Base-by-base conservation (phyloP, 2,329 filamentous ascomycete genomes). In the Penicillium sp. region DNA sequence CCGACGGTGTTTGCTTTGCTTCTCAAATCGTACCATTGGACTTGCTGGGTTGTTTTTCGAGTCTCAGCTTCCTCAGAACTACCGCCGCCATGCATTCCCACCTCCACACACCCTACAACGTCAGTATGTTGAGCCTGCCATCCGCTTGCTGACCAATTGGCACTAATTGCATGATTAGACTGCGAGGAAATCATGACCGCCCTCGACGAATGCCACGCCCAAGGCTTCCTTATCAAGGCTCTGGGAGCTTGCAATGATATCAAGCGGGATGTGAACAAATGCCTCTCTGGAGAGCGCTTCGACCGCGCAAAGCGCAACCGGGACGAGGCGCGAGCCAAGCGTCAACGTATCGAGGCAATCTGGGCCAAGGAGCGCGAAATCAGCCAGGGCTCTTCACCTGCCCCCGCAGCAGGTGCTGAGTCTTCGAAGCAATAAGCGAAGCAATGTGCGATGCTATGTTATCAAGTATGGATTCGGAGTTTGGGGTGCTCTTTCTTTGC, bases 121-220 rank as follows among this genome's bases (percentile, higher is more conserved):
- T 85, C 65, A 92, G 93, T 96, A 83, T 42, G 77, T 73, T 43
- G 69, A 36, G 49, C 47, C 51, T 22, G 47, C 46, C 9, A 38
- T 55, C n/a, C 27, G 22, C 16, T 47, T 42, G 13, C 34, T 14
- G 39, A 21, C 29, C 53, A 36, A 14, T 24, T 18, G 22, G 29
- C 43, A 55, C 48, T 60, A 56, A 57, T 21, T 27, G 24, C 14
- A 21, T n/a, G 38, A 38, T 44, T 48, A 99, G 94, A 89, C 69
- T 99, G 94, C 83, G 91, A 93, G 75, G 92, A 96, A 65, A 86
- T 99, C 73, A 96, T 97, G 86, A 87, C 82, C 47, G 89, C 90
- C 45, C 90, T 99, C 64, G 94, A 97, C 69, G 91, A 97, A 79
- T 99, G 94, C 79, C 94, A 99, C 71, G 89, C 90, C 31, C 84